A percentile compares a stretch with the other conserved stretches of the same genome.
These are phyloP conservation scores for Fusarium sp. DNA, from an alignment of 2,329 filamentous ascomycete species.

Conservation along the genomic window DNA sequence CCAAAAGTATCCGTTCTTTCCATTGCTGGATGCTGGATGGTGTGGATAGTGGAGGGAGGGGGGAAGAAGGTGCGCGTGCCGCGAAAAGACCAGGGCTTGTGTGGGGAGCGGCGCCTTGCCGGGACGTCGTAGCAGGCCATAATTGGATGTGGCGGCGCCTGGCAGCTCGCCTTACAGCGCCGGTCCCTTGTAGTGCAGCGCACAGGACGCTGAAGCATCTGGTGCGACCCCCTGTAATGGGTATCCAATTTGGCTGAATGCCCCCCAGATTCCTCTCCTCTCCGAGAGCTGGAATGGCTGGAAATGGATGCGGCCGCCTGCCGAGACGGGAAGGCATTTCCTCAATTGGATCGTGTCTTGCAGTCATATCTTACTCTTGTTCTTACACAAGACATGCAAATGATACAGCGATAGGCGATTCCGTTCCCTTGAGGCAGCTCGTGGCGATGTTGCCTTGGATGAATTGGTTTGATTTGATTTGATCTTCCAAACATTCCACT, in stretches of 20 bases:
- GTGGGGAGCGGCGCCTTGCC: constrained; percentile 32
- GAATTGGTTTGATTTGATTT: constrained; percentile 9
- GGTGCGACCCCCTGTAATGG: constrained; percentile 20
- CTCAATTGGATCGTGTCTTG: constrained; percentile 33
- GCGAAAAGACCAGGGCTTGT: constrained; percentile 29
- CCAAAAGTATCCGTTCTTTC: constrained; percentile 27
- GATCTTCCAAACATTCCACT: constrained; percentile 36
- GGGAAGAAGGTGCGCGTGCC: constrained; percentile 40
- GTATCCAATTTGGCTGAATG: constrained; percentile 34
- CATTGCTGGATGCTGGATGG: constrained; percentile 1
- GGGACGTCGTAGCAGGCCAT: constrained; percentile 8
- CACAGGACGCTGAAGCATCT: constrained; percentile 14
- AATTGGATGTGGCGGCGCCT: constrained; percentile 24
- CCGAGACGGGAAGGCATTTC: constrained; percentile 17
- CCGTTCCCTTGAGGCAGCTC: constrained; percentile 16
- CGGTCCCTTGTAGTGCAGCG: constrained; percentile 15
- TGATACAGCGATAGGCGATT: constrained; percentile 1
- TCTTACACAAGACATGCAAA: constrained; percentile 17
- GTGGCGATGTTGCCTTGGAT: constrained; percentile 14
- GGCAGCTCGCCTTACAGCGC: constrained; percentile 29
- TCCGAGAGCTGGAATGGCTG: constrained; percentile 36
- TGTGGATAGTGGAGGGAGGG: neutral
- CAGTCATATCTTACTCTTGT: constrained; percentile 24
- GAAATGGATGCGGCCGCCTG: constrained; percentile 17
- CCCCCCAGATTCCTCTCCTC: constrained; percentile 22